A percentile compares a stretch with the other conserved stretches of the same genome.
These are phyloP conservation scores for Calycina herbarum DNA, from an alignment of 2,329 filamentous ascomycete species.

Conservation along the genomic window DNA sequence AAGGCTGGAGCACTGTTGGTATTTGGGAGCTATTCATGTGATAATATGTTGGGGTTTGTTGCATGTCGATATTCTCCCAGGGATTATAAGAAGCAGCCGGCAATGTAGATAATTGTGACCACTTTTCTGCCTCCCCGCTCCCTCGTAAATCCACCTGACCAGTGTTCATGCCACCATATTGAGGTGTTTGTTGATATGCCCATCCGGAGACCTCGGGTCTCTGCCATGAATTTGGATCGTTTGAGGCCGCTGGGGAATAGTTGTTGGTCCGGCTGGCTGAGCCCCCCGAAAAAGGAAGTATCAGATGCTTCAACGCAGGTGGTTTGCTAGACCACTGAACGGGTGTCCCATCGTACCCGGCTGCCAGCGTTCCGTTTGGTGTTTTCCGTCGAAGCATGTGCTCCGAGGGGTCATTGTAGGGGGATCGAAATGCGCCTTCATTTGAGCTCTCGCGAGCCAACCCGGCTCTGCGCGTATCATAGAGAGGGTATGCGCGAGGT, in stretches of 20 bases:
- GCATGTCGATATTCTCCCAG: slow-evolving; percentile 30
- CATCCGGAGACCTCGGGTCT: slow-evolving; percentile 29
- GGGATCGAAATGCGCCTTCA: slow-evolving; percentile 24
- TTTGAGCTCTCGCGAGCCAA: slow-evolving; percentile 16
- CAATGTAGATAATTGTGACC: slow-evolving; percentile 29
- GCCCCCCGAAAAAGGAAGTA: slow-evolving; percentile 59
- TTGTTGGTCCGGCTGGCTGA: slow-evolving; percentile 17
- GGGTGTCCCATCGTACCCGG: slow-evolving; percentile 84
- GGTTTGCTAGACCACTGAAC: slow-evolving; percentile 71
- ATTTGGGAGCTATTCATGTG: slow-evolving; percentile 48
- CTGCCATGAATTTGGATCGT: slow-evolving; percentile 21
- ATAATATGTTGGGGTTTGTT: slow-evolving; percentile 31
- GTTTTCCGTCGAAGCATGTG: slow-evolving; percentile 89
- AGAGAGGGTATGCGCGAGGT: slow-evolving; percentile 33
- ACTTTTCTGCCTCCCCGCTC: slow-evolving; percentile 22
- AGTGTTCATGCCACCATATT: slow-evolving; percentile 15
- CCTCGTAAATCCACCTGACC: slow-evolving; percentile 16
- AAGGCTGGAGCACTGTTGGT: slow-evolving; percentile 59
- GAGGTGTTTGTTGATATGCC: slow-evolving; percentile 31
- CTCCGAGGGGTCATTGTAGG: slow-evolving; percentile 49
- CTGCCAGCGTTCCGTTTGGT: slow-evolving; percentile 87
- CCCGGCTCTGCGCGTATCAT: slow-evolving; percentile 23
- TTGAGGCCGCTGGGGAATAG: slow-evolving; percentile 14
- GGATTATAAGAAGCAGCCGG: slow-evolving; percentile 26
- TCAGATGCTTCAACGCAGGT: slow-evolving; percentile 79